phyloP scores from a whole-genome alignment of 2,329 filamentous ascomycete species.

The Pseudogymnoascus sp. region DNA sequence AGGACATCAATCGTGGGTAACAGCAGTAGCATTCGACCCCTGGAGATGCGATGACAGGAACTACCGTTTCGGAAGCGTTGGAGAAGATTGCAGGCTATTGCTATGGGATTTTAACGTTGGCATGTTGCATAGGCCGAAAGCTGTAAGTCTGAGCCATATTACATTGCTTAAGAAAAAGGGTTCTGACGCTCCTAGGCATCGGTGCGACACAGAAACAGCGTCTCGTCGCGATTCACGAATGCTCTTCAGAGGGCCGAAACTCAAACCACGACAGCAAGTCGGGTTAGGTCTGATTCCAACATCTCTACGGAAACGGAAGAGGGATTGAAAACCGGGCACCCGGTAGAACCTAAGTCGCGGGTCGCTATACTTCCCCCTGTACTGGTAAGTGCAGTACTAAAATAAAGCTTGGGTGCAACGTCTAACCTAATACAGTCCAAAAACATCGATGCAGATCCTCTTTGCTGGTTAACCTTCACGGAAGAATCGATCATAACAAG shows the following conservation, averaged over 20 bases:
- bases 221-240: conserved; percentile 43
- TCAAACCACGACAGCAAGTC: conserved; percentile 50
- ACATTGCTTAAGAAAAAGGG: conserved; percentile 6
- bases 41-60: conserved; percentile 95
- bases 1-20: conserved; percentile 94
- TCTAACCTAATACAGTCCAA: conserved; percentile 54
- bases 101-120: conserved; percentile 97
- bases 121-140: conserved; percentile 88
- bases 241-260: conserved; percentile 53
- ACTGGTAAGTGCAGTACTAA: conserved; percentile 50
- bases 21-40: conserved; percentile 86
- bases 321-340: conserved; percentile 35
- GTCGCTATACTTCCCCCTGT: conserved; percentile 87
- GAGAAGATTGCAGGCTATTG: conserved; percentile 82
- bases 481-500: conserved; percentile 89
- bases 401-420: background rate
- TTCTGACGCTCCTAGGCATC: conserved; percentile 36
- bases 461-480: conserved; percentile 89
- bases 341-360: conserved; percentile 73
- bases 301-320: conserved; percentile 48
- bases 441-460: conserved; percentile 73
- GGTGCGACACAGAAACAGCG: conserved; percentile 44
- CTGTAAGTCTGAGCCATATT: conserved; percentile 46
- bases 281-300: conserved; percentile 65
- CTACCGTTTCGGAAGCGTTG: conserved; percentile 93